Evolutionary conservation across 1,284 basidiomycete genomes (phyloP), one percentile per base, ranked within the genome.

Genomic region (Ustanciosporium gigantosporum): DNA sequence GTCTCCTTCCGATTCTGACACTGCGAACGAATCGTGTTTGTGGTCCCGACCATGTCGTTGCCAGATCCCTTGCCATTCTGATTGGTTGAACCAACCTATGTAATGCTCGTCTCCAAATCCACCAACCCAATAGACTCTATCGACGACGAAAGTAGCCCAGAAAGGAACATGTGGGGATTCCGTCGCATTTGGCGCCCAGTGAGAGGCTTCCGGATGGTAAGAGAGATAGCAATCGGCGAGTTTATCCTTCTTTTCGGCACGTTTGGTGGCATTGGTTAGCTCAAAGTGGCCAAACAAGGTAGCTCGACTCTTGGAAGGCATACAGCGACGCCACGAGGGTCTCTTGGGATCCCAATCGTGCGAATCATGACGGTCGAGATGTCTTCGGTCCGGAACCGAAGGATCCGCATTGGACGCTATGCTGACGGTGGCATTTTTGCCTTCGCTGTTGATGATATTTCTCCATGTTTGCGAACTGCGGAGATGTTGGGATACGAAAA

Each of bases 81-180:
- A 51, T 39, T 49, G 41, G 24, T 41, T 47, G 36, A 77, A 49
- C 61, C 65, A 60, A 19, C 75, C 74, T 22, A 77, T 77, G 31
- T 55, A 59, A 52, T 75, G 74, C 49, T 77, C 75, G 41, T 77
- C 75, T 7, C 75, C 74, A 24, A 73, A 77, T 20, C 75, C 75
- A 7, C 75, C 75, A 0, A 77, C 67, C 40, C 65, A 67, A 43
- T 75, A 76, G 7, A 70, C 58, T 38, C 48, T 43, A 25, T 68
- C 38, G 20, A 70, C 61, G 19, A 36, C 39, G 48, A 77, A 72
- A 4, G 53, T 56, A 21, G 70, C 66, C 70, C 70, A 77, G 20
- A 67, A 46, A 3, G 73, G 70, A 2, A 56, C 29, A 39, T 77
- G 75, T 3, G 74, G 75, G 8, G 61, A 67, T 4, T 67, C 60